Percentiles rank a stretch among this genome's conserved stretches.
Evolutionary conservation across 2,329 filamentous ascomycete genomes (phyloP).

Genomic region (Aspergillus caelatus): DNA sequence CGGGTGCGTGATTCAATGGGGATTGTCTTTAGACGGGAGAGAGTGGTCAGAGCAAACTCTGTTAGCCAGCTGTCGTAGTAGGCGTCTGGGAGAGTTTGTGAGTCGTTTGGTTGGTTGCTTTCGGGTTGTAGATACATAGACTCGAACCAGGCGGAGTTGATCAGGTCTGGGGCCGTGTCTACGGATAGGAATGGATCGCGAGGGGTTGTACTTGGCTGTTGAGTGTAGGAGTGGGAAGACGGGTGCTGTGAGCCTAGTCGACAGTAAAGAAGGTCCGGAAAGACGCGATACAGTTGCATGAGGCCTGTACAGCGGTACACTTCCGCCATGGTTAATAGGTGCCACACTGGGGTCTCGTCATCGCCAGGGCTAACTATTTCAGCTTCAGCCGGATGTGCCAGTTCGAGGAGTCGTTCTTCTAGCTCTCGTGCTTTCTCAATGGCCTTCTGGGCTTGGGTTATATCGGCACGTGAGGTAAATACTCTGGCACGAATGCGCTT

Average conservation of each 20-base stretch:
- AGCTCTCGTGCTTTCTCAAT: conserved; percentile 43
- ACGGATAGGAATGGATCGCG: conserved; percentile 27
- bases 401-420: conserved; percentile 51
- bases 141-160: conserved; percentile 21
- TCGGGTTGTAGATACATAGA: conserved; percentile 13
- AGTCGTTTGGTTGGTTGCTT: conserved; percentile 17
- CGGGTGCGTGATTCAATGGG: conserved; percentile 57
- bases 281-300: conserved; percentile 58
- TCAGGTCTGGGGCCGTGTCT: conserved; percentile 26
- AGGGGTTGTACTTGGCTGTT: conserved; percentile 20
- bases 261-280: conserved; percentile 53
- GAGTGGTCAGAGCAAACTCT: conserved; percentile 54
- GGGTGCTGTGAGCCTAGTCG: conserved; percentile 36
- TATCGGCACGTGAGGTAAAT: conserved; percentile 43
- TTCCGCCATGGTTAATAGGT: conserved; percentile 57
- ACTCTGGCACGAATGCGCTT: conserved; percentile 36
- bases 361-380: conserved; percentile 57
- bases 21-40: conserved; percentile 53
- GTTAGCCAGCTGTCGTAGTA: conserved; percentile 49
- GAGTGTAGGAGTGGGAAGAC: conserved; percentile 11
- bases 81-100: conserved; percentile 27
- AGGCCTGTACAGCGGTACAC: conserved; percentile 57
- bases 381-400: conserved; percentile 50
- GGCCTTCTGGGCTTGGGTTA: conserved; percentile 35
- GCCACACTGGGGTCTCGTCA: conserved; percentile 54